Conservation (phyloP, 1,284 basidiomycete genomes). For the Puccinia novopanici region DNA sequence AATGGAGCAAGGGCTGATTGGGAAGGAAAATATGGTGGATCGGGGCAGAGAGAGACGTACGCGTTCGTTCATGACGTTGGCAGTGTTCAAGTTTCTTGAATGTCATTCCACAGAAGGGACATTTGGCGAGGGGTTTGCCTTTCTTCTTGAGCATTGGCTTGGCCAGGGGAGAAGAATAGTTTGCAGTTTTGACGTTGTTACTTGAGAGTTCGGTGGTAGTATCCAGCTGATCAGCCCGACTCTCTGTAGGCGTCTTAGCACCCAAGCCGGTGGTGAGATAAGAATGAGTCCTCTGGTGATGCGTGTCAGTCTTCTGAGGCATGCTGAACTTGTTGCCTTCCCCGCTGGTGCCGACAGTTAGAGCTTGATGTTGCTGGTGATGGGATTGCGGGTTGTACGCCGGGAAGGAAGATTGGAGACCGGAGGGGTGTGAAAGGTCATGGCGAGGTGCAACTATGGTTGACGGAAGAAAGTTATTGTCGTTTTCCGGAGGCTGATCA, state of each 20-base stretch:
- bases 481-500: not conserved
- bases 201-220: not conserved
- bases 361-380: slow-evolving; percentile 8
- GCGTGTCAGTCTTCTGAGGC: not conserved
- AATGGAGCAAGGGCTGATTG: too few species aligned
- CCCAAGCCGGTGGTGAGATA: not conserved
- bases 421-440: slow-evolving; percentile 1
- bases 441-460: not conserved
- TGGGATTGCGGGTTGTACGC: not conserved
- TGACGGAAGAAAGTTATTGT: not conserved
- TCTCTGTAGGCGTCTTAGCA: not conserved
- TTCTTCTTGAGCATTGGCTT: too few species aligned
- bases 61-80: too few species aligned
- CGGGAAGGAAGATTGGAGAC: not conserved
- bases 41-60: too few species aligned
- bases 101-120: too few species aligned
- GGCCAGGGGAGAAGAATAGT: not conserved
- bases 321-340: not conserved
- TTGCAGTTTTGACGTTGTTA: not conserved
- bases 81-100: too few species aligned
- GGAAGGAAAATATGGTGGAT: too few species aligned
- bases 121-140: too few species aligned
- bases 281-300: not conserved
- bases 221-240: not conserved
- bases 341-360: not conserved